Conservation (phyloP, 1,284 basidiomycete genomes). For the Inonotus hispidus region DNA sequence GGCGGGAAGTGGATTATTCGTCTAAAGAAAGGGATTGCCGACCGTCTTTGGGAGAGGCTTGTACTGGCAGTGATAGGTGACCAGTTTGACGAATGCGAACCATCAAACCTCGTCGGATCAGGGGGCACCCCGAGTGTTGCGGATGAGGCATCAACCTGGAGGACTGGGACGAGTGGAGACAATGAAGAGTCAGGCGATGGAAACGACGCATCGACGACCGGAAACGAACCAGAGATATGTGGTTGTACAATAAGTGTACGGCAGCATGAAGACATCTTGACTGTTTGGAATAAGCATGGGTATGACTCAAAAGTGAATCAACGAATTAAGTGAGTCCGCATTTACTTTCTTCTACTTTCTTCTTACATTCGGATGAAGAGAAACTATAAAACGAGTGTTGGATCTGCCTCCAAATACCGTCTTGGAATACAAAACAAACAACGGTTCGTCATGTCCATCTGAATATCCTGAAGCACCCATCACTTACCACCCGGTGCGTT, state of each 20-base stretch:
- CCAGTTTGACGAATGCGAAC: slow-evolving; percentile 63
- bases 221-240: slow-evolving; percentile 59
- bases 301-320: slow-evolving; percentile 61
- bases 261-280: slow-evolving; percentile 78
- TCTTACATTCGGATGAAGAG: slow-evolving; percentile 38
- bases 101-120: slow-evolving; percentile 15
- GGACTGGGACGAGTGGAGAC: not conserved
- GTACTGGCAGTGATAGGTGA: slow-evolving; percentile 75
- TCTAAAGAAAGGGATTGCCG: slow-evolving; percentile 74
- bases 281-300: slow-evolving; percentile 73
- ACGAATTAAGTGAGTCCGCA: slow-evolving; percentile 58
- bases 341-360: not conserved
- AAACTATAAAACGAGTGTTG: slow-evolving; percentile 61
- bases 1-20: slow-evolving; percentile 93
- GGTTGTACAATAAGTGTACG: slow-evolving; percentile 81
- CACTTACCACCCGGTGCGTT: not conserved
- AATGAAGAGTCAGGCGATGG: slow-evolving; percentile 19
- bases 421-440: slow-evolving; percentile 85
- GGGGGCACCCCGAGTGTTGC: slow-evolving; percentile 2
- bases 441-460: slow-evolving; percentile 43
- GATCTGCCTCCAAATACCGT: slow-evolving; percentile 64
- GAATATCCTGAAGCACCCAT: not conserved
- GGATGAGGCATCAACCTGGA: slow-evolving; percentile 9
- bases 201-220: not conserved
- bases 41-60: slow-evolving; percentile 80